Percentiles rank a stretch among this genome's conserved stretches.
phyloP scores from a whole-genome alignment of 139 green algal species.

The Coelastrella sp. region DNA sequence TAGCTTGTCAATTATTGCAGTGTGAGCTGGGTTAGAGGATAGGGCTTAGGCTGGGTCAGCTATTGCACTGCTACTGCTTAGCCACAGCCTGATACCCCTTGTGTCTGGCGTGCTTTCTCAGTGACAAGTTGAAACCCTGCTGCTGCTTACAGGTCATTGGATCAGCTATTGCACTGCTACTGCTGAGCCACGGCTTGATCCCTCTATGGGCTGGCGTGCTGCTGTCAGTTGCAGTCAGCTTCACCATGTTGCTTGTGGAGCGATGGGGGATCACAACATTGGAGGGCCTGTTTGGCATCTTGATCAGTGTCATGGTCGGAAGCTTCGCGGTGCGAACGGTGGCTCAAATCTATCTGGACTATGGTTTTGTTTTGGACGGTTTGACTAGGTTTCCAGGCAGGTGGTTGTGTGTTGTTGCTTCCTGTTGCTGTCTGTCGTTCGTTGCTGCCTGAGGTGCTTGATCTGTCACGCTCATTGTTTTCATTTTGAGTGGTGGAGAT shows the following conservation, averaged over 20 bases:
- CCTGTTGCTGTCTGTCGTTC: too few relatives aligned
- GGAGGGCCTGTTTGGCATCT: conserved; percentile 82
- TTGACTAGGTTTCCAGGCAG: too few relatives aligned
- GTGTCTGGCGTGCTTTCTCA: conserved; percentile 71
- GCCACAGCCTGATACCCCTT: conserved; percentile 72
- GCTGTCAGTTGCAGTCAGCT: conserved; percentile 61
- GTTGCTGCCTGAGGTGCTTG: too few relatives aligned
- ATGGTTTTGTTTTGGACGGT: too few relatives aligned
- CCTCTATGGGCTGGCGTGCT: conserved; percentile 79
- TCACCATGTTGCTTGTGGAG: conserved; percentile 79
- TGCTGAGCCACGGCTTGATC: conserved; percentile 76
- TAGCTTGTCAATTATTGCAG: too few relatives aligned
- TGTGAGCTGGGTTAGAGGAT: too few relatives aligned
- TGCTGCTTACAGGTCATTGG: conserved; percentile 76
- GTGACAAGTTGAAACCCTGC: conserved; percentile 60
- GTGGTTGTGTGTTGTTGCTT: too few relatives aligned
- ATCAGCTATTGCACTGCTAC: conserved; percentile 82
- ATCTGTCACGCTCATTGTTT: too few relatives aligned
- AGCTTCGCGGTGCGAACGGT: conserved; percentile 64
- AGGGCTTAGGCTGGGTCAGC: conserved; percentile 61
- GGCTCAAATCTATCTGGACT: too few relatives aligned
- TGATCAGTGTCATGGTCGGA: conserved; percentile 76
- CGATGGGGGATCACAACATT: conserved; percentile 74
- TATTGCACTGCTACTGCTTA: conserved; percentile 87
- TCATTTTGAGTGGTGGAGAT: too few relatives aligned